phyloP scores from a whole-genome alignment of 805 yeast genomes.

The Ogataea wickerhamii region DNA sequence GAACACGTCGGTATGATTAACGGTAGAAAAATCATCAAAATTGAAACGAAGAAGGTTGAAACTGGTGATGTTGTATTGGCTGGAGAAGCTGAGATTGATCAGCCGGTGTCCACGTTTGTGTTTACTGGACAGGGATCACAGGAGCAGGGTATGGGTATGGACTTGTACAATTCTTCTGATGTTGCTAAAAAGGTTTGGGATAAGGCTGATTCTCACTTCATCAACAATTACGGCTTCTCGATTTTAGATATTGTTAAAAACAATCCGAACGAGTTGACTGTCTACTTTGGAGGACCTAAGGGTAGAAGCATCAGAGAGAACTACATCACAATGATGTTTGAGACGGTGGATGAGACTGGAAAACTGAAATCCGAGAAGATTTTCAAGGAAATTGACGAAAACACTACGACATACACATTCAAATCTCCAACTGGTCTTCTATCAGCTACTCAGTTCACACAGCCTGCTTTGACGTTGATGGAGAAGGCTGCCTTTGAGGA shows the following conservation, averaged over 20 bases:
- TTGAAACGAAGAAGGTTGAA: conserved; percentile 80
- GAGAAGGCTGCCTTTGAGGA: conserved; percentile 99
- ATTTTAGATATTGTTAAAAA: conserved; percentile 91
- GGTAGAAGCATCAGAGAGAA: conserved; percentile 94
- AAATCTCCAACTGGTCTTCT: conserved; percentile 90
- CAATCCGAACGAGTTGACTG: conserved; percentile 93
- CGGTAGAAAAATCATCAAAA: conserved; percentile 95
- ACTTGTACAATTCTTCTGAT: conserved; percentile 80
- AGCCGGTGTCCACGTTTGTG: conserved; percentile 93
- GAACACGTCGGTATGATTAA: conserved; percentile 99
- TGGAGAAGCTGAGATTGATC: conserved; percentile 99
- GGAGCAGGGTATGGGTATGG: conserved; percentile 99
- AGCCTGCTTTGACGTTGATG: conserved; percentile 98
- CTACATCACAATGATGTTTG: conserved; percentile 96
- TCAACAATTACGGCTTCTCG: conserved; percentile 93
- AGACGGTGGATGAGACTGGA: conserved; percentile 84
- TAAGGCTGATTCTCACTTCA: conserved; percentile 91
- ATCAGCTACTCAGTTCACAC: conserved; percentile 98
- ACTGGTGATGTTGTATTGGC: conserved; percentile 72
- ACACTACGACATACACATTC: conserved; percentile 83
- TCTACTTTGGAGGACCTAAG: conserved; percentile 96
- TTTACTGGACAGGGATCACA: conserved; percentile 99
- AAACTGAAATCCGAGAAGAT: conserved; percentile 86
- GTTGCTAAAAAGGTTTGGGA: conserved; percentile 98
- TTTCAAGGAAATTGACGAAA: conserved; percentile 83